Percentiles rank a stretch among this genome's conserved stretches.
Evolutionary conservation across 331 rosid species (phyloP).

Genomic region (Acacia concinna): DNA sequence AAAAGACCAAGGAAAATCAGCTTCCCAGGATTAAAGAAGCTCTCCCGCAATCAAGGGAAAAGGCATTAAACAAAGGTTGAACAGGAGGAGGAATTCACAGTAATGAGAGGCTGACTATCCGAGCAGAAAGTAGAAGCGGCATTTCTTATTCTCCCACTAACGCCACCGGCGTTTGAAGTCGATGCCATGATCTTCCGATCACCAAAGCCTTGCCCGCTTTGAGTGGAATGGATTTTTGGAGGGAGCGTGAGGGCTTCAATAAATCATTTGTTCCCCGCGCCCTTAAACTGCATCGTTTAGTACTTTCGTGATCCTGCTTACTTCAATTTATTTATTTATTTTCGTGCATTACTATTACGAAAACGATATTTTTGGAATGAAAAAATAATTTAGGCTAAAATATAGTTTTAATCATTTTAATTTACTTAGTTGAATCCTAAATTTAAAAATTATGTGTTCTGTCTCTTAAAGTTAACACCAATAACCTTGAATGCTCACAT

Average conservation of each 20-base stretch:
- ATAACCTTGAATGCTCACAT: too few relatives aligned
- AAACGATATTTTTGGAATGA: too few relatives aligned
- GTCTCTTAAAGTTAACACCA: too few relatives aligned
- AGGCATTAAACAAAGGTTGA: background rate
- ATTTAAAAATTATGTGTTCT: too few relatives aligned
- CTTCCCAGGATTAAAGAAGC: background rate
- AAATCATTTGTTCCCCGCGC: background rate
- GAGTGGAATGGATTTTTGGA: constrained; percentile 22
- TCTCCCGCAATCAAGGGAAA: background rate
- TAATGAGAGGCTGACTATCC: constrained; percentile 66
- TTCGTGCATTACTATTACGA: background rate
- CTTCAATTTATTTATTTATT: background rate
- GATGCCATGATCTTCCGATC: constrained; percentile 60
- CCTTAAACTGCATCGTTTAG: background rate
- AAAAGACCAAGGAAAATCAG: background rate
- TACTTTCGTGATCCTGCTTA: background rate
- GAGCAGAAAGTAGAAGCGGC: constrained; percentile 47
- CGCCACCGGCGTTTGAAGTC: constrained; percentile 44
- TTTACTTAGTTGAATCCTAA: too few relatives aligned
- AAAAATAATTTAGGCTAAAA: too few relatives aligned
- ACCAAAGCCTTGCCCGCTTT: background rate
- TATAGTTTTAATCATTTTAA: too few relatives aligned
- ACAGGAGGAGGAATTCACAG: constrained; percentile 41
- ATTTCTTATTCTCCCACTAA: constrained; percentile 46
- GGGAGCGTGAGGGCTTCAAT: constrained; percentile 13